Percentiles rank a stretch among this genome's conserved stretches.
Conservation (phyloP, 2,329 filamentous ascomycete species). For the Tothia fuscella region DNA sequence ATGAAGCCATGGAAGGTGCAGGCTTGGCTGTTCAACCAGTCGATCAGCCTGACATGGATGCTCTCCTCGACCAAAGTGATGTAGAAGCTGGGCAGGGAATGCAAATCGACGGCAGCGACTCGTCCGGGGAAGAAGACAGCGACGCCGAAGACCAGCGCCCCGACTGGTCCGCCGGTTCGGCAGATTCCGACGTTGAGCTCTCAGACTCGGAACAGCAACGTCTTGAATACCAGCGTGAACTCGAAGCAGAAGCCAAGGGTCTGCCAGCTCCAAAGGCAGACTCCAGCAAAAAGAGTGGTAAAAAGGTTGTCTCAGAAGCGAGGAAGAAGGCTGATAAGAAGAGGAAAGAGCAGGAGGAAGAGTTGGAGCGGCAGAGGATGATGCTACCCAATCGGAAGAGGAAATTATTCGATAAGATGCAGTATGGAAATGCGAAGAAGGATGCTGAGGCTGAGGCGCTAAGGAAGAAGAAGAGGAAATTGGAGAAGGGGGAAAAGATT, state of each 20-base stretch:
- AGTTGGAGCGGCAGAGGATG: conserved; percentile 85
- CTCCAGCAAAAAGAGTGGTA: conserved; percentile 43
- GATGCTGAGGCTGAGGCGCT: conserved; percentile 81
- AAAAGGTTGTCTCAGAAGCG: conserved; percentile 52
- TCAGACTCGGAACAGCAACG: conserved; percentile 48
- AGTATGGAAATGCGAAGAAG: conserved; percentile 88
- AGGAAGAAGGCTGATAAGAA: conserved; percentile 55
- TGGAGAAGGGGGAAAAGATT: conserved; percentile 47
- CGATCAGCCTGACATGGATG: conserved; percentile 15
- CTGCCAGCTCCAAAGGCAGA: conserved; percentile 27
- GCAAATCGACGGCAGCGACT: conserved; percentile 29
- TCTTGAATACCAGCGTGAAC: conserved; percentile 69
- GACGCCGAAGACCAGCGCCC: conserved; percentile 33
- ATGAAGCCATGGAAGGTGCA: conserved; percentile 16
- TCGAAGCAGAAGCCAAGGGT: conserved; percentile 83
- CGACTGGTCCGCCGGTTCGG: conserved; percentile 32
- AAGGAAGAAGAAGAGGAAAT: conserved; percentile 76
- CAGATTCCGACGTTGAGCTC: conserved; percentile 32
- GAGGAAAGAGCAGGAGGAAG: conserved; percentile 60
- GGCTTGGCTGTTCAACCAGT: conserved; percentile 30
- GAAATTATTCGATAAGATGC: conserved; percentile 95
- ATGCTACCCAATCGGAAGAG: conserved; percentile 98
- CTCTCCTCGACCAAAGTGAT: conserved; percentile 21
- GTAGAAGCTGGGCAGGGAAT: conserved; percentile 38
- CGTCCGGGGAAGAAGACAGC: conserved; percentile 33